A percentile compares a stretch with the other conserved stretches of the same genome.
Conservation (phyloP, 805 yeast genomes). For the Sugiyamaella smithiae region DNA sequence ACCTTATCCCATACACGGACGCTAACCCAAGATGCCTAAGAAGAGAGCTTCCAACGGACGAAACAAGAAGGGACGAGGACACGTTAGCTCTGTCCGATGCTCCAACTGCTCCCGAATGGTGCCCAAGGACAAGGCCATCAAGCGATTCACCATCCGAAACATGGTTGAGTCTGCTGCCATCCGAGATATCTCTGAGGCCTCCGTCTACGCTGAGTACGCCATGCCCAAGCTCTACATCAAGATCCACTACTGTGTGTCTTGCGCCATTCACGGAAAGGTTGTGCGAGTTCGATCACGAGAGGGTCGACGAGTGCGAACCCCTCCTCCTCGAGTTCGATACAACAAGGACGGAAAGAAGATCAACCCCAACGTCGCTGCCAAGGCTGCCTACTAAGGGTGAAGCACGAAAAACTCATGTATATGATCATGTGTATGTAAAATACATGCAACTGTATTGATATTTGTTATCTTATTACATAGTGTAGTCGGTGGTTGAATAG, state of each 20-base stretch:
- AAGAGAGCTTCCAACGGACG: conserved; percentile 99
- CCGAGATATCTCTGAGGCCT: conserved; percentile 99
- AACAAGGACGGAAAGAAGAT: conserved; percentile 89
- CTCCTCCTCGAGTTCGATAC: conserved; percentile 99
- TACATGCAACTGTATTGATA: conserved; percentile 1
- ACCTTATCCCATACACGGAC: too few relatives aligned
- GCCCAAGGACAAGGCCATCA: conserved; percentile 99
- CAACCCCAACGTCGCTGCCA: conserved; percentile 96
- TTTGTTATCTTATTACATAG: conserved; percentile 7
- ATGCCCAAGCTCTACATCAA: conserved; percentile 99
- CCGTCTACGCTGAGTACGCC: conserved; percentile 98
- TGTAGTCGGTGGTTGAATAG: conserved; percentile 12
- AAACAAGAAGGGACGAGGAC: conserved; percentile 99
- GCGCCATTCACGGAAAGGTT: conserved; percentile 99
- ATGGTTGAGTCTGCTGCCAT: conserved; percentile 99
- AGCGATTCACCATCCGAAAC: conserved; percentile 99
- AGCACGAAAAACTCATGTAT: conserved; percentile 2
- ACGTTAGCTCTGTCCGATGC: conserved; percentile 99
- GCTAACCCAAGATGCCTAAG: conserved; percentile 83
- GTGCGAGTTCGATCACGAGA: conserved; percentile 99
- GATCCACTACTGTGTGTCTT: conserved; percentile 99
- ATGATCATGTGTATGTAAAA: conserved; percentile 3
- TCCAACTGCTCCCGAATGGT: conserved; percentile 99
- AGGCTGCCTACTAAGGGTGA: conserved; percentile 59
- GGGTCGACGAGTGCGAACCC: conserved; percentile 98